Evolutionary conservation across 495 filamentous ascomycete species (phyloP), one percentile per base, ranked within the genome.

Genomic region (Hypoxylon subgilvum): DNA sequence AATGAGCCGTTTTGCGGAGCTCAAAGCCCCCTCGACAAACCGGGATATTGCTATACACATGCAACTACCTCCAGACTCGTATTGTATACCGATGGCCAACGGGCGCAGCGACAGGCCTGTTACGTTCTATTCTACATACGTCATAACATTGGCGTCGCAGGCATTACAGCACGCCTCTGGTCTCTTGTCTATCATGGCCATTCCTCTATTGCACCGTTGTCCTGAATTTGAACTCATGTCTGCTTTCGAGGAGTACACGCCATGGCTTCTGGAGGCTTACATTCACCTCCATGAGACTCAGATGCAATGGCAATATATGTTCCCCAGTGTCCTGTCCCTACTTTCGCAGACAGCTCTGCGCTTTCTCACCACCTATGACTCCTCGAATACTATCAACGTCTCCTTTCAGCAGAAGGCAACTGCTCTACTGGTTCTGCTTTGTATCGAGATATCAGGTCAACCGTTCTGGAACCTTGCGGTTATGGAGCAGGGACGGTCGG

Each of bases 251-350:
- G 67, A 74, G 31, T 44, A 67, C 32, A 44, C 65, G 5, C 62
- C 68, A 4, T 76, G 73, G 70, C 49, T 76, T 13, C 55, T 74
- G 31, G 76, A 79, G 49, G 57, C 61, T 32, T 55, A 72, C 34
- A 54, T 70, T 31, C 49, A 59, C n/a, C 59, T 76, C 5, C 60
- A 66, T 30, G 43, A 56, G 10, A 50, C 61, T 12, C 63, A 69
- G 41, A 49, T 57, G 5, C 51, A 22, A 14, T 75, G 66, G 68
- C 66, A 65, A 12, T 31, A 42, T 4, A 35, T 66, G 6, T 39
- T 70, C 4, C 69, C 66, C 28, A 53, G 45, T 13, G 41, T 52
- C 1, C 18, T 71, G n/a, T 43, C 69, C 0, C 16, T 54, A 3
- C 31, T 71, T 6, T 27, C 77, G 13, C 61, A 58, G 54, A 66